Conservation (phyloP, 1,284 basidiomycete species). For the Mycocalia duriaeana region DNA sequence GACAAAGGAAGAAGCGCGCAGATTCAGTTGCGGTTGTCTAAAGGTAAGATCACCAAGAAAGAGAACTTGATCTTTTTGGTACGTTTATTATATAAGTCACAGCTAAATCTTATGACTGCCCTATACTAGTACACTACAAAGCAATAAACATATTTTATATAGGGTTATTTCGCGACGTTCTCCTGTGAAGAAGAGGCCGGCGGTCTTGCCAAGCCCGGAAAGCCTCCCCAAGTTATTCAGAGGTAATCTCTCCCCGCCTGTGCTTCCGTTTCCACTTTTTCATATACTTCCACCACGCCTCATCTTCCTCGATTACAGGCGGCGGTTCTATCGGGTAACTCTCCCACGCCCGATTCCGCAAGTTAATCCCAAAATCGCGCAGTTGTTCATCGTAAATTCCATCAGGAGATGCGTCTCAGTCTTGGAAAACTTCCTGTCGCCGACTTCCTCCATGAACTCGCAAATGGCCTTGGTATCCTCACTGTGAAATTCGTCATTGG, state of each 20-base stretch:
- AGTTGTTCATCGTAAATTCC: conserved; percentile 13
- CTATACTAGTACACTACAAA: too few relatives aligned
- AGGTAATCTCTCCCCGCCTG: conserved; percentile 16
- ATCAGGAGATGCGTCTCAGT: conserved; percentile 19
- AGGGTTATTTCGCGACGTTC: too few relatives aligned
- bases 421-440: conserved; percentile 14
- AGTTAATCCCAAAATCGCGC: conserved; percentile 10
- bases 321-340: conserved; percentile 19
- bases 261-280: conserved; percentile 22
- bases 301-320: conserved; percentile 19
- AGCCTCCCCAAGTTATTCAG: conserved; percentile 13
- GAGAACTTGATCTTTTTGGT: too few relatives aligned
- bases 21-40: too few relatives aligned
- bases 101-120: too few relatives aligned
- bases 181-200: too few relatives aligned
- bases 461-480: conserved; percentile 12
- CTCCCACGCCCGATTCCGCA: conserved; percentile 18
- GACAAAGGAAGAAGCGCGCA: too few relatives aligned
- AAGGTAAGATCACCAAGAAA: too few relatives aligned
- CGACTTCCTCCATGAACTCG: conserved; percentile 22
- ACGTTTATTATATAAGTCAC: too few relatives aligned
- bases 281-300: conserved; percentile 22
- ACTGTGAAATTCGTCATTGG: conserved; percentile 2
- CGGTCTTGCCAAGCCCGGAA: conserved; percentile 10
- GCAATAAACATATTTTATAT: too few relatives aligned